These are phyloP conservation scores for Fusarium sp. DNA, from an alignment of 2,329 filamentous ascomycete species.

Conservation along the genomic window DNA sequence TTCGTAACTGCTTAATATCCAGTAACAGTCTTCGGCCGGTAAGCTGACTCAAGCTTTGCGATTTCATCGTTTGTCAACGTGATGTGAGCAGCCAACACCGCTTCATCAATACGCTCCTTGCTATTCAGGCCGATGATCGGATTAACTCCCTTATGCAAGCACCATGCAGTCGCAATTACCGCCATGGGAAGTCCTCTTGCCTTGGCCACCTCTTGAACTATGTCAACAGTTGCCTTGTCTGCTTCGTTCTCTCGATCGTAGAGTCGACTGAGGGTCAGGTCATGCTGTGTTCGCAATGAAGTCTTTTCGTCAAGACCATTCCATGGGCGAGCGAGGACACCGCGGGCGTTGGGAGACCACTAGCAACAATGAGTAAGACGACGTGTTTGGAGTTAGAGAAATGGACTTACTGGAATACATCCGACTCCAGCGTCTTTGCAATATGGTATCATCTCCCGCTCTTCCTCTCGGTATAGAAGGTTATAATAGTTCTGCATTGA, in stretches of 20 bases:
- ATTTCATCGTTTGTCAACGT: background rate
- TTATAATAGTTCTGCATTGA: constrained; percentile 67
- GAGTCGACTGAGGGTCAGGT: background rate
- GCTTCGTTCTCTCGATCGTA: background rate
- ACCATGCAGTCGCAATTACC: background rate
- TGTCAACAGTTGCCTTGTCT: background rate
- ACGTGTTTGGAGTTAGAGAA: fast-evolving
- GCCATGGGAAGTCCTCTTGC: background rate
- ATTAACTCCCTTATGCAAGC: background rate
- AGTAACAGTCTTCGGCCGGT: background rate
- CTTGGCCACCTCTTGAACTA: background rate
- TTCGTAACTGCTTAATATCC: background rate
- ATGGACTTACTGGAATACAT: background rate
- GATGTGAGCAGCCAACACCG: background rate
- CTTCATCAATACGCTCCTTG: background rate
- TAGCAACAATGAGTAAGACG: background rate
- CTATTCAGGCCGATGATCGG: background rate
- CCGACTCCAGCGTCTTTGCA: background rate
- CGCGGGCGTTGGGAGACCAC: background rate
- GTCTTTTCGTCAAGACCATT: background rate
- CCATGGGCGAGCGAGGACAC: background rate
- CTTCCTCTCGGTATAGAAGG: constrained; percentile 66
- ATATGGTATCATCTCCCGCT: constrained; percentile 53
- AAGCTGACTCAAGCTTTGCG: background rate
- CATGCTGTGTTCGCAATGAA: background rate